A percentile compares a stretch with the other conserved stretches of the same genome.
These are phyloP conservation scores for Colletotrichum sublineola DNA, from an alignment of 2,329 filamentous ascomycete genomes.

Conservation along the genomic window DNA sequence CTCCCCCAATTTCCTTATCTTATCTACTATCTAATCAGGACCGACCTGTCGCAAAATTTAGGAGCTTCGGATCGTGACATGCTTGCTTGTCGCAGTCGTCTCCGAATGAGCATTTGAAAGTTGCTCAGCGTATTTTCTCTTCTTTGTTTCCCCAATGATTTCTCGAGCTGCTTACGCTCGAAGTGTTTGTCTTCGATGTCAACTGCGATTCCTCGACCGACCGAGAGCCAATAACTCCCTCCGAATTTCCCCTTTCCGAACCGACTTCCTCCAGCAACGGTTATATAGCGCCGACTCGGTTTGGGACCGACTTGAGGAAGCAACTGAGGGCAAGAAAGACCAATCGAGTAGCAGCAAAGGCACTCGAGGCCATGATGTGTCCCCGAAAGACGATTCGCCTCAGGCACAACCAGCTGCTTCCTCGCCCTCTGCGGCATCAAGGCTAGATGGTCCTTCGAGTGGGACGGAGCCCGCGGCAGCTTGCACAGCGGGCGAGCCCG, in stretches of 20 bases:
- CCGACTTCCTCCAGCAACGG: constrained; percentile 21
- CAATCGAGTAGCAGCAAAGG: not conserved
- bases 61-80: constrained; percentile 27
- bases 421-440: not conserved
- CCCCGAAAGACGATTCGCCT: not conserved
- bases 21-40: constrained; percentile 44
- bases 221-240: constrained; percentile 25
- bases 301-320: constrained; percentile 33
- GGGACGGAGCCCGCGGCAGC: not conserved
- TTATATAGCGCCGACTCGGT: constrained; percentile 29
- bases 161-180: constrained; percentile 50
- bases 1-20: constrained; percentile 4
- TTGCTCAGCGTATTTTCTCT: constrained; percentile 17
- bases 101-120: constrained; percentile 6
- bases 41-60: constrained; percentile 32
- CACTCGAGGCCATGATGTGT: not conserved
- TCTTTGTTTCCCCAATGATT: constrained; percentile 50
- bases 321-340: not conserved
- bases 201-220: constrained; percentile 46
- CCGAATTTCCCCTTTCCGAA: constrained; percentile 20
- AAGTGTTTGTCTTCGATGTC: constrained; percentile 53
- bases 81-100: constrained; percentile 4
- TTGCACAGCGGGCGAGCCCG: not conserved
- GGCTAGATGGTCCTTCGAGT: constrained; percentile 3
- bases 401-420: not conserved